phyloP scores from a whole-genome alignment of 352 stramenopile species.

The Globisporangium nodosum region DNA sequence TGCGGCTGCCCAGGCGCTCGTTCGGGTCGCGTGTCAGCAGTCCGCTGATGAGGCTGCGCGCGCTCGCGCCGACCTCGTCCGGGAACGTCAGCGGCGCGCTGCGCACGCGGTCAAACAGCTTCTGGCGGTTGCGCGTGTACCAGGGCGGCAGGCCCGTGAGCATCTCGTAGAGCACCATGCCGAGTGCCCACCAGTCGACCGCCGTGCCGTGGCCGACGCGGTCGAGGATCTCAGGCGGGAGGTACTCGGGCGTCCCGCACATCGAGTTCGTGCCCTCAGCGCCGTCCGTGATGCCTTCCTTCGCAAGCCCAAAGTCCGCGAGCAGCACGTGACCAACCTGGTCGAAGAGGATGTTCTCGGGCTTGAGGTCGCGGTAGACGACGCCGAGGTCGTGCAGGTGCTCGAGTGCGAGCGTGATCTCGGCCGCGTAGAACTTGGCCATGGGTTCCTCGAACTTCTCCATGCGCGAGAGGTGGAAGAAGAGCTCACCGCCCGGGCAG shows the following conservation, averaged over 20 bases:
- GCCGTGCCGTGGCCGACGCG: constrained; percentile 86
- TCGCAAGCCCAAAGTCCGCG: constrained; percentile 85
- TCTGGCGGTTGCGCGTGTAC: constrained; percentile 92
- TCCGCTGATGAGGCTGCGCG: constrained; percentile 76
- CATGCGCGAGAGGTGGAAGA: constrained; percentile 87
- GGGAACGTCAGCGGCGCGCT: constrained; percentile 87
- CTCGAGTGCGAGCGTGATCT: constrained; percentile 86
- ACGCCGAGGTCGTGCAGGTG: constrained; percentile 87
- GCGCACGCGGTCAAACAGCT: constrained; percentile 89
- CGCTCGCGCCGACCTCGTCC: constrained; percentile 65
- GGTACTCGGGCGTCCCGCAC: constrained; percentile 90
- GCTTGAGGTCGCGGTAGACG: constrained; percentile 87
- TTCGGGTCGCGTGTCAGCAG: constrained; percentile 79
- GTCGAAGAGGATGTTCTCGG: constrained; percentile 87
- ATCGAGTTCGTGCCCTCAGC: constrained; percentile 85
- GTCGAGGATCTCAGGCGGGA: constrained; percentile 90
- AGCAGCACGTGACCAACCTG: constrained; percentile 65
- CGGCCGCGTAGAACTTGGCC: constrained; percentile 88
- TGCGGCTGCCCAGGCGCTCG: constrained; percentile 70
- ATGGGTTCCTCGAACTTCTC: constrained; percentile 87
- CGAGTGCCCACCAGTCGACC: constrained; percentile 92
- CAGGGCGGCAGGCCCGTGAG: constrained; percentile 88
- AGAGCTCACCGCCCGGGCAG: constrained; percentile 87
- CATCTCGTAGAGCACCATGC: constrained; percentile 93
- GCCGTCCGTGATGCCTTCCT: constrained; percentile 81